Evolutionary conservation across 768 basidiomycete species (phyloP), one percentile per base, ranked within the genome.

Genomic region (Asterophora parasitica): DNA sequence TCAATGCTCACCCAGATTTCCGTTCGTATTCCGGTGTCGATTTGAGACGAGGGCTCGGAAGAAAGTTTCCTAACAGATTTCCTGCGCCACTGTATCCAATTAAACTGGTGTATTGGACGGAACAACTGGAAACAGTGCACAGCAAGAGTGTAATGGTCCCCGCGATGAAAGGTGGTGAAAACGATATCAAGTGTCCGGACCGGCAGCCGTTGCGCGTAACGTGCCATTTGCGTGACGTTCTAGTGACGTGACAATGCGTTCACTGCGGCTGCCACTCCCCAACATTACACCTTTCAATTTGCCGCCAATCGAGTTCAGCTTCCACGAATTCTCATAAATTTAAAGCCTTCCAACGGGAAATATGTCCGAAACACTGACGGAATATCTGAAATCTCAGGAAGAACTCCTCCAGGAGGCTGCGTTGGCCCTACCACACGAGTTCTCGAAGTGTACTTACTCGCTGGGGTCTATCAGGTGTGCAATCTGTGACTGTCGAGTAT

Each of bases 361-460:
- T 31, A 31, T 55, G 50, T 26, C 45, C 4, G 45, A 52, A 65
- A 74, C 74, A 4, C 64, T 78, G 6, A 61, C 65, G 3, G 78
- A 78, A 41, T 74, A 68, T 51, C 59, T 79, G 12, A 61, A 68
- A 42, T 72, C 71, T 23, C 77, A 79, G 50, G 71, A 76, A 17
- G 68, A 73, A 39, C 70, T 79, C 20, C 65, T 78, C 27, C 66
- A 70, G 52, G 75, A 77, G 61, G 80, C 72, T 49, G 74, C 66
- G 9, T 70, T 81, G 31, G 82, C 82, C 3, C 65, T 87, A 26
- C 85, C 77, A 23, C 77, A 80, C 56, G 74, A 80, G 52, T 84
- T 84, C 51, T 79, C 79, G 15, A 75, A 77, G 44, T 88, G 85
- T 56, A 82, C 85, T 4, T 83, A 81, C 61, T 57, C 66, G 34